Evolutionary conservation across 768 basidiomycete genomes (phyloP).

Genomic region (Gelatoporia subvermispora): DNA sequence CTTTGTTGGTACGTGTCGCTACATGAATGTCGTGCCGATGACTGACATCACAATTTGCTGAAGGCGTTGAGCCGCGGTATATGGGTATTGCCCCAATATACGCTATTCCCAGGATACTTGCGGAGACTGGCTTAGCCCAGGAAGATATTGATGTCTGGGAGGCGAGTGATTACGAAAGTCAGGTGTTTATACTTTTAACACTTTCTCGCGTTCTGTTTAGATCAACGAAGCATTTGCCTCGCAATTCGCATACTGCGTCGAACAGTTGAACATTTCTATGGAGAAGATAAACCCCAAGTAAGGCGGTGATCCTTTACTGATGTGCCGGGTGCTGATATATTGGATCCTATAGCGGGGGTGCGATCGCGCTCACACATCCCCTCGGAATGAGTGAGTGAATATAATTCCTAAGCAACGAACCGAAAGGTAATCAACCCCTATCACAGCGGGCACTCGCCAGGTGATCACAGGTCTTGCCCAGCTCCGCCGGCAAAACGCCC

Average conservation of each 20-base stretch:
- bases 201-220: conserved; percentile 30
- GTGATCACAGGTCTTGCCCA: conserved; percentile 86
- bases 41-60: conserved; percentile 4
- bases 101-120: conserved; percentile 68
- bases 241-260: conserved; percentile 89
- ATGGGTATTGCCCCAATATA: conserved; percentile 76
- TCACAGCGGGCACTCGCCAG: conserved; percentile 75
- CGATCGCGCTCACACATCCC: conserved; percentile 80
- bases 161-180: conserved; percentile 32
- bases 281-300: conserved; percentile 85
- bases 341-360: conserved; percentile 60
- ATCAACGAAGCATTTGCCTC: conserved; percentile 92
- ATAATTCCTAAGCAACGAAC: background rate
- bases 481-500: conserved; percentile 61
- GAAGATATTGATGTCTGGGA: conserved; percentile 77
- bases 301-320: conserved; percentile 19
- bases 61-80: conserved; percentile 70
- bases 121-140: conserved; percentile 55
- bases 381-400: conserved; percentile 70
- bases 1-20: conserved; percentile 58
- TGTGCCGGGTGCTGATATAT: background rate
- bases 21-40: background rate
- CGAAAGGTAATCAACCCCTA: background rate
- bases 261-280: conserved; percentile 69
- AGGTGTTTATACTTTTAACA: background rate